phyloP scores from a whole-genome alignment of 2,329 filamentous ascomycete genomes.

The Epichloe gansuensis region DNA sequence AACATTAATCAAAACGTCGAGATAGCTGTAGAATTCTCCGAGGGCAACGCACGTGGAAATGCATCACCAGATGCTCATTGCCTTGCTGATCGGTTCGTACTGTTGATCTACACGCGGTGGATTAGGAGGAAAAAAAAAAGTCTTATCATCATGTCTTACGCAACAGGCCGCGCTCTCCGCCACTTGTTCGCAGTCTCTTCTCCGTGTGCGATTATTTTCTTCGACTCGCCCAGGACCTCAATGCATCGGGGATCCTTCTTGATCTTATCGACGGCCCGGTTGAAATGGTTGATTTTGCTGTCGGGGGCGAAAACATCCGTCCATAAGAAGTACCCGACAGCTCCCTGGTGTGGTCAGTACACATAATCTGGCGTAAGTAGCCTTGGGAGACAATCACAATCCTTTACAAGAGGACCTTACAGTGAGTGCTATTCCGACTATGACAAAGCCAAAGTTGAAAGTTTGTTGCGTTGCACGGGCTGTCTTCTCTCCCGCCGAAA shows the following conservation, averaged over 20 bases:
- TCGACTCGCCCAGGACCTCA: constrained; percentile 59
- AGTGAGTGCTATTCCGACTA: constrained; percentile 63
- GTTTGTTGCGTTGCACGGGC: constrained; percentile 80
- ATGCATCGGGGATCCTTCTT: constrained; percentile 58
- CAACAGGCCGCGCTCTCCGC: constrained; percentile 52
- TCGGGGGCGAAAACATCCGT: constrained; percentile 72
- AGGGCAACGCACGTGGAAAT: constrained; percentile 55
- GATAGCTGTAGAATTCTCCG: background rate
- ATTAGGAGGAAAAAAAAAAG: background rate
- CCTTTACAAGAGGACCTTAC: constrained; percentile 30
- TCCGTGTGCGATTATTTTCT: constrained; percentile 68
- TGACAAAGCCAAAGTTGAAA: constrained; percentile 71
- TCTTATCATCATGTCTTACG: constrained; percentile 25
- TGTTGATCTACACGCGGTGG: constrained; percentile 37
- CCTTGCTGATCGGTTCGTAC: constrained; percentile 59
- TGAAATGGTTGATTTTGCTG: constrained; percentile 80
- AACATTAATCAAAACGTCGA: background rate
- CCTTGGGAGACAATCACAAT: background rate
- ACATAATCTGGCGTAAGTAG: background rate
- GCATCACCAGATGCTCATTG: constrained; percentile 69
- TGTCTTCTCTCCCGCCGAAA: constrained; percentile 65
- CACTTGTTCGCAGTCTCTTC: constrained; percentile 73
- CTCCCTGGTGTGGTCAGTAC: constrained; percentile 36
- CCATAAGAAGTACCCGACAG: constrained; percentile 68
- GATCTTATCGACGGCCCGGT: constrained; percentile 69